Conservation (phyloP, 2,329 filamentous ascomycete genomes). For the Paracoccidioides lutzii region DNA sequence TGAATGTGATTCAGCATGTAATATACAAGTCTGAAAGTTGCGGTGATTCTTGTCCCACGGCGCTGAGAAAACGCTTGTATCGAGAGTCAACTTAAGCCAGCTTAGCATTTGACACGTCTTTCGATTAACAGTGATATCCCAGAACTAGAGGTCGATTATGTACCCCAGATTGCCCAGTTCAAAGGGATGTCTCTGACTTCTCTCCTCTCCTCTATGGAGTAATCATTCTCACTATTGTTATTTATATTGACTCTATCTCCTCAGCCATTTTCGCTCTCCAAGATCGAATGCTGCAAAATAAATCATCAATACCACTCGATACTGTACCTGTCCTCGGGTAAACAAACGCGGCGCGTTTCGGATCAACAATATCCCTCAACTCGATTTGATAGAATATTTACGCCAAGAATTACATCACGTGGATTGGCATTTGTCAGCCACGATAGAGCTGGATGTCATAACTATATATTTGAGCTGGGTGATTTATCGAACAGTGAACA, state of each 20-base stretch:
- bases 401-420: neutral
- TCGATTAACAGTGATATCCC: neutral
- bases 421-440: neutral
- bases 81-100: neutral
- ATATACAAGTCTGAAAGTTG: constrained; percentile 1
- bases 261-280: too few relatives aligned
- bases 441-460: too few relatives aligned
- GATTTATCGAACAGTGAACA: neutral
- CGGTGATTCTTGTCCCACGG: neutral
- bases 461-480: neutral
- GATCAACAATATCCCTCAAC: neutral
- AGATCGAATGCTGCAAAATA: neutral
- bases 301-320: neutral
- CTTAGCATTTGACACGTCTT: neutral
- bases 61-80: neutral
- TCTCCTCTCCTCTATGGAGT: too few relatives aligned
- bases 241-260: too few relatives aligned
- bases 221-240: too few relatives aligned
- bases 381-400: neutral
- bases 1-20: too few relatives aligned
- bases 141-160: too few relatives aligned
- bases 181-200: too few relatives aligned
- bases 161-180: too few relatives aligned
- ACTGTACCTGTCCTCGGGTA: neutral
- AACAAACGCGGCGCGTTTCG: constrained; percentile 3